phyloP scores from a whole-genome alignment of 225 moss, liverwort and hornwort genomes.

The Anthoceros angustus region DNA sequence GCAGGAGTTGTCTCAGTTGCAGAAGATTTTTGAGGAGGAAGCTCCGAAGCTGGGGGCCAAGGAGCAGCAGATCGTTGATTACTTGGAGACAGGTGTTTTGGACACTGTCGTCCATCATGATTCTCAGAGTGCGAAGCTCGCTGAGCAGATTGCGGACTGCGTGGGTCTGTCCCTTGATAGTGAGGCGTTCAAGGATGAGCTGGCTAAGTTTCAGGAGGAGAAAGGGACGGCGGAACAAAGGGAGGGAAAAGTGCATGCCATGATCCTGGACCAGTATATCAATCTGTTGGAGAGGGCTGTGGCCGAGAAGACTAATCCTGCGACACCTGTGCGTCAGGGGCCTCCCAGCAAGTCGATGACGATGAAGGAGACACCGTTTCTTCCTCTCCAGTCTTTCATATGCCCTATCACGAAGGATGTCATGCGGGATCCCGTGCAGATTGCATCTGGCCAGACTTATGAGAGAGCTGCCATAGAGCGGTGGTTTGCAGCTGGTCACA shows the following conservation, averaged over 20 bases:
- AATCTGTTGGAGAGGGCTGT: constrained; percentile 40
- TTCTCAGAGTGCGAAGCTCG: constrained; percentile 36
- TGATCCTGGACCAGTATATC: constrained; percentile 48
- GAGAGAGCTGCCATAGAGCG: constrained; percentile 55
- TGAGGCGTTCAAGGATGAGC: constrained; percentile 26
- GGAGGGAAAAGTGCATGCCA: constrained; percentile 25
- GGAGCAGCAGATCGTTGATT: constrained; percentile 47
- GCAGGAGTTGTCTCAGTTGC: constrained; percentile 24
- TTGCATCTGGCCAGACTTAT: constrained; percentile 69
- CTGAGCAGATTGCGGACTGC: constrained; percentile 51
- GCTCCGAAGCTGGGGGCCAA: constrained; percentile 45
- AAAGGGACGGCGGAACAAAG: constrained; percentile 26
- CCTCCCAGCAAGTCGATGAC: constrained; percentile 24
- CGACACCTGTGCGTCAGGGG: not conserved
- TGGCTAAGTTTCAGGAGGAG: constrained; percentile 29
- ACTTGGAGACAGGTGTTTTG: constrained; percentile 35
- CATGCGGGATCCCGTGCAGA: constrained; percentile 83
- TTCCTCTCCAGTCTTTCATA: constrained; percentile 63
- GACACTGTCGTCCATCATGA: constrained; percentile 21
- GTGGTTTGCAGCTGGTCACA: constrained; percentile 65
- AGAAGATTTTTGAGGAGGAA: constrained; percentile 24
- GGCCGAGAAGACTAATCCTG: constrained; percentile 13
- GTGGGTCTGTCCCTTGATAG: constrained; percentile 25
- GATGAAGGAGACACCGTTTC: constrained; percentile 35
- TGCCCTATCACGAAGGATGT: constrained; percentile 76